Conservation (phyloP, 2,329 filamentous ascomycete species). For the Pezicula carpinea region DNA sequence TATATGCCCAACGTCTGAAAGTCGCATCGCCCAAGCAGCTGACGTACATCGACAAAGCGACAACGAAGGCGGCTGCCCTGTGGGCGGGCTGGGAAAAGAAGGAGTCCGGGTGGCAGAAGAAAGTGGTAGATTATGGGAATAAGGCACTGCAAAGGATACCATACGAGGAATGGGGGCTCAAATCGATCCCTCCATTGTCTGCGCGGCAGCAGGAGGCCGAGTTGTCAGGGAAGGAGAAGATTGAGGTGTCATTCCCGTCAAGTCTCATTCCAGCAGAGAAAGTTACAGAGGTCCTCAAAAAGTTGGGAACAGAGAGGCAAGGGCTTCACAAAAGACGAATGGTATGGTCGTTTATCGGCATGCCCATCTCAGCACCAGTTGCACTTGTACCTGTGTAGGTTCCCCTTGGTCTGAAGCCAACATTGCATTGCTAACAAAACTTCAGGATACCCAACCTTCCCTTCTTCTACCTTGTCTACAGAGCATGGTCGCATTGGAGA, state of each 20-base stretch:
- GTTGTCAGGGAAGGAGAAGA: conserved; percentile 54
- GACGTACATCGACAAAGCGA: conserved; percentile 63
- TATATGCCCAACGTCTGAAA: conserved; percentile 81
- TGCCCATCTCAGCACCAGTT: conserved; percentile 80
- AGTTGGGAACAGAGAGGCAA: conserved; percentile 76
- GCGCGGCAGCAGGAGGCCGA: conserved; percentile 61
- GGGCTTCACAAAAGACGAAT: conserved; percentile 70
- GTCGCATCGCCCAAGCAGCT: conserved; percentile 47
- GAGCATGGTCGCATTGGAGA: conserved; percentile 88
- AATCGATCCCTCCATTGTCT: conserved; percentile 83
- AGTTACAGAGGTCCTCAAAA: conserved; percentile 61
- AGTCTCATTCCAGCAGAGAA: conserved; percentile 60
- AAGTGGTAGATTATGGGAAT: conserved; percentile 83
- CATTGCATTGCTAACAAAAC: neutral
- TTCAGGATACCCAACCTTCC: conserved; percentile 83
- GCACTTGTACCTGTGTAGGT: conserved; percentile 81
- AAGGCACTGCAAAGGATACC: conserved; percentile 79
- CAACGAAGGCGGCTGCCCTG: conserved; percentile 65
- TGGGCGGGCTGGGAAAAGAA: conserved; percentile 88
- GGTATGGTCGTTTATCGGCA: conserved; percentile 74
- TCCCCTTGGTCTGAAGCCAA: neutral
- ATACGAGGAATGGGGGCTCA: conserved; percentile 96
- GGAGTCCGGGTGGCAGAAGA: conserved; percentile 81
- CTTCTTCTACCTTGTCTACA: conserved; percentile 92
- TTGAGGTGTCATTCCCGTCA: conserved; percentile 73